phyloP scores from a whole-genome alignment of 139 green algal genomes.

The Coelastrella sp. region DNA sequence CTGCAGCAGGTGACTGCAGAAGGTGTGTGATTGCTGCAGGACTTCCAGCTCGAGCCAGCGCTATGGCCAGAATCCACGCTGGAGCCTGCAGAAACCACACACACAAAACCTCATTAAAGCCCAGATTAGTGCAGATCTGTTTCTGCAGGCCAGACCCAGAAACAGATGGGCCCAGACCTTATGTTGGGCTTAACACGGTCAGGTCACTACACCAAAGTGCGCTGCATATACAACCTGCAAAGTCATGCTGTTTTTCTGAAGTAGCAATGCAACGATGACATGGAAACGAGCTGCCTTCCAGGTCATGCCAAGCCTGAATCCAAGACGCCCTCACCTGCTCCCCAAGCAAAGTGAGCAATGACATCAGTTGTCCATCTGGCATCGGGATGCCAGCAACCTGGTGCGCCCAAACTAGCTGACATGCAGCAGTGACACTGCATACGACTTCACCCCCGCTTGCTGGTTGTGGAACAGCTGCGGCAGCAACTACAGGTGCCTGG shows the following conservation, averaged over 20 bases:
- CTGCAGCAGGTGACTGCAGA: slow-evolving; percentile 28
- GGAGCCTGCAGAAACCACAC: background rate
- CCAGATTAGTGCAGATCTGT: background rate
- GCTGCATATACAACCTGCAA: too few relatives aligned
- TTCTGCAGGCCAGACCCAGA: too few relatives aligned
- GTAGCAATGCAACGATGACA: too few relatives aligned
- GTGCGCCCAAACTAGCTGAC: slow-evolving; percentile 20
- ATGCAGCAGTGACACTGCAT: background rate
- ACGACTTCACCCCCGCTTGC: background rate
- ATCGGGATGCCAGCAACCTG: slow-evolving; percentile 3
- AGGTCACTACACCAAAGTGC: too few relatives aligned
- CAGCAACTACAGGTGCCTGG: background rate
- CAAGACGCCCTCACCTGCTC: background rate
- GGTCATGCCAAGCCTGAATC: background rate
- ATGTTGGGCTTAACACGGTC: too few relatives aligned
- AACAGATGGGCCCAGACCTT: too few relatives aligned
- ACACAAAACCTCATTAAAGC: background rate
- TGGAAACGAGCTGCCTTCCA: too few relatives aligned
- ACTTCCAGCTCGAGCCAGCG: background rate
- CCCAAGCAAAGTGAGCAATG: background rate
- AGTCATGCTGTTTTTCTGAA: too few relatives aligned
- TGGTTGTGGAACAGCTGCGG: background rate
- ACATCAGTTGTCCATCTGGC: background rate
- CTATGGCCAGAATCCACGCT: background rate
- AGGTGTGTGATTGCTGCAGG: background rate